Conservation (phyloP, 225 moss, liverwort and hornwort genomes). For the Ulota crispa region DNA sequence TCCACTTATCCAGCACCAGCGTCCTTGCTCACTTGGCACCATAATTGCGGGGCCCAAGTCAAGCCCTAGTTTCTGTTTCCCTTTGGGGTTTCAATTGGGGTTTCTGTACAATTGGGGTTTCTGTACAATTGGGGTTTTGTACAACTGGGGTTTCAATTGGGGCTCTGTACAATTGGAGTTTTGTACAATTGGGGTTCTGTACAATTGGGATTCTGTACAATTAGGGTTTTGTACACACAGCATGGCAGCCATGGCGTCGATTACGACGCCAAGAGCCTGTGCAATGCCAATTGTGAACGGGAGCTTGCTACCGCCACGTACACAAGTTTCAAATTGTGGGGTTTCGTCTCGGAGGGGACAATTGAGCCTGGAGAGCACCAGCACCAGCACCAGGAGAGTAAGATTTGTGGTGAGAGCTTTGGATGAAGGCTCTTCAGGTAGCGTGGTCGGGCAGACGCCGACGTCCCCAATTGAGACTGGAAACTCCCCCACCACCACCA, state of each 20-base stretch:
- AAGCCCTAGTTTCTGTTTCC: neutral
- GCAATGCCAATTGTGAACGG: neutral
- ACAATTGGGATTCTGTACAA: neutral
- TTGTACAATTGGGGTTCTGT: neutral
- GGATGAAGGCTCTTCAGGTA: constrained; percentile 43
- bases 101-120: neutral
- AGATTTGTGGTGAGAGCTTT: constrained; percentile 59
- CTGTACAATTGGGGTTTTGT: neutral
- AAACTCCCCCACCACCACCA: neutral
- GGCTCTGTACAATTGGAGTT: neutral
- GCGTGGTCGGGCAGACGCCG: constrained; percentile 49
- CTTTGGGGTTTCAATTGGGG: neutral
- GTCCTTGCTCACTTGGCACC: constrained; percentile 16
- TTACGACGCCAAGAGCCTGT: constrained; percentile 26
- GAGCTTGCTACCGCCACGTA: neutral
- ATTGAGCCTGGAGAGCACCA: constrained; percentile 1
- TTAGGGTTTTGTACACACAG: neutral
- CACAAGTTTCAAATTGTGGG: neutral
- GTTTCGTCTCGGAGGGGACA: constrained; percentile 8
- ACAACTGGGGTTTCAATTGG: neutral
- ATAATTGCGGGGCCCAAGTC: neutral
- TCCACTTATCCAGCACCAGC: constrained; percentile 26
- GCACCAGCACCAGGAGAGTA: neutral
- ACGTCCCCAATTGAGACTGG: constrained; percentile 8
- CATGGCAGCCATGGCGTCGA: constrained; percentile 48